Conservation (phyloP, 2,329 filamentous ascomycete species). For the Ophidiomyces ophidiicola region DNA sequence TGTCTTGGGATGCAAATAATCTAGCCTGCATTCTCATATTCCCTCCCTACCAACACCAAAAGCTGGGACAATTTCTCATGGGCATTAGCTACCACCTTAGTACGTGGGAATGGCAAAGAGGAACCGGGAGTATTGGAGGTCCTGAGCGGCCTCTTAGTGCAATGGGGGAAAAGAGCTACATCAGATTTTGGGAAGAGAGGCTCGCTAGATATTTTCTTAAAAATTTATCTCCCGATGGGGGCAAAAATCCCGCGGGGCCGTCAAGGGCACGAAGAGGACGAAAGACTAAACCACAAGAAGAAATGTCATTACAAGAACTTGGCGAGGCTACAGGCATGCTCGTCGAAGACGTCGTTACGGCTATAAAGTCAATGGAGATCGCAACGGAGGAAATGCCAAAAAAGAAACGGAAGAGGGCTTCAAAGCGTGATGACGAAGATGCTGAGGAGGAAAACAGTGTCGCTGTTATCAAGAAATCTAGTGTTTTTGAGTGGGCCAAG, state of each 20-base stretch:
- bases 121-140: constrained; percentile 61
- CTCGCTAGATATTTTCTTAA: constrained; percentile 56
- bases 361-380: constrained; percentile 69
- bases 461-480: constrained; percentile 44
- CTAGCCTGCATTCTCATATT: constrained; percentile 93
- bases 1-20: constrained; percentile 98
- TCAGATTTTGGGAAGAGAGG: constrained; percentile 73
- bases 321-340: constrained; percentile 71
- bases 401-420: constrained; percentile 42
- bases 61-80: constrained; percentile 79
- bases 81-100: constrained; percentile 88
- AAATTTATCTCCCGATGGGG: constrained; percentile 14
- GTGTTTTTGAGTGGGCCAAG: constrained; percentile 55
- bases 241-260: neutral
- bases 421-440: constrained; percentile 17
- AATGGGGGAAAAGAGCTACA: constrained; percentile 70
- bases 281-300: constrained; percentile 33
- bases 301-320: constrained; percentile 57
- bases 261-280: constrained; percentile 27
- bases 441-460: constrained; percentile 19
- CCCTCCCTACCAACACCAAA: constrained; percentile 86
- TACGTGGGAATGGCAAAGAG: constrained; percentile 48
- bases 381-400: constrained; percentile 40
- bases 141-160: constrained; percentile 90
- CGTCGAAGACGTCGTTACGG: constrained; percentile 66